phyloP scores from a whole-genome alignment of 345 rosid genomes.

The Aegle marmelos region DNA sequence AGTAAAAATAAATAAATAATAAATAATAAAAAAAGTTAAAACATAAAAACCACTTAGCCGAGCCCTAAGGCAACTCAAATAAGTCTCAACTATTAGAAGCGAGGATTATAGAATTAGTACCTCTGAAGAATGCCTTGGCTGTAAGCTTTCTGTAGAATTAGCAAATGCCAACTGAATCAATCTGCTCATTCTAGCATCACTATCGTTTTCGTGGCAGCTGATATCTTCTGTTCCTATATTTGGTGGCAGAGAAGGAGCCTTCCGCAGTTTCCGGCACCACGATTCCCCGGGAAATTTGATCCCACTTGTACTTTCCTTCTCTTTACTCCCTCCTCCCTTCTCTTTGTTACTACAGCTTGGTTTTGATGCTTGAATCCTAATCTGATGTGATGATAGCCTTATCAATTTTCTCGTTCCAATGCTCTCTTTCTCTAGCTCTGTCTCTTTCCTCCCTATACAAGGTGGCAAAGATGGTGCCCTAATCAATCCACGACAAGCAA shows the following conservation, averaged over 20 bases:
- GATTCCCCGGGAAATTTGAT: slow-evolving; percentile 13
- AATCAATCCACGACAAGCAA: slow-evolving; percentile 11
- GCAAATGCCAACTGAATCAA: slow-evolving; percentile 58
- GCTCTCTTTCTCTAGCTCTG: slow-evolving; percentile 21
- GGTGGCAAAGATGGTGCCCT: slow-evolving; percentile 34
- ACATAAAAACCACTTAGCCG: too few species aligned
- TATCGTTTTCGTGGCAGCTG: slow-evolving; percentile 34
- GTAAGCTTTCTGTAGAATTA: slow-evolving; percentile 21
- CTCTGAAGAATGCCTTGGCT: slow-evolving; percentile 26
- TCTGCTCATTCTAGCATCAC: slow-evolving; percentile 53
- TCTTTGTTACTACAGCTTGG: not conserved
- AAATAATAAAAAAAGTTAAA: too few species aligned
- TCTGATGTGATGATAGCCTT: slow-evolving; percentile 43
- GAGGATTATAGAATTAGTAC: slow-evolving; percentile 16
- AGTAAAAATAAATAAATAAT: too few species aligned
- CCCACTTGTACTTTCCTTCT: slow-evolving; percentile 13
- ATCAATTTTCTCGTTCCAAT: slow-evolving; percentile 25
- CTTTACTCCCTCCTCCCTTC: slow-evolving; percentile 6
- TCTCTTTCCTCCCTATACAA: slow-evolving; percentile 21
- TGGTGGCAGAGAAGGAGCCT: slow-evolving; percentile 51
- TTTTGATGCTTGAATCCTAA: slow-evolving; percentile 27
- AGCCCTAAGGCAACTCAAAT: too few species aligned
- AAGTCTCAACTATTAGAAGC: not conserved
- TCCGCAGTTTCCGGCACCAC: slow-evolving; percentile 22
- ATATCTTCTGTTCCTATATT: slow-evolving; percentile 26